These are phyloP conservation scores for Zopfia rhizophila DNA, from an alignment of 2,329 filamentous ascomycete genomes.

Conservation along the genomic window DNA sequence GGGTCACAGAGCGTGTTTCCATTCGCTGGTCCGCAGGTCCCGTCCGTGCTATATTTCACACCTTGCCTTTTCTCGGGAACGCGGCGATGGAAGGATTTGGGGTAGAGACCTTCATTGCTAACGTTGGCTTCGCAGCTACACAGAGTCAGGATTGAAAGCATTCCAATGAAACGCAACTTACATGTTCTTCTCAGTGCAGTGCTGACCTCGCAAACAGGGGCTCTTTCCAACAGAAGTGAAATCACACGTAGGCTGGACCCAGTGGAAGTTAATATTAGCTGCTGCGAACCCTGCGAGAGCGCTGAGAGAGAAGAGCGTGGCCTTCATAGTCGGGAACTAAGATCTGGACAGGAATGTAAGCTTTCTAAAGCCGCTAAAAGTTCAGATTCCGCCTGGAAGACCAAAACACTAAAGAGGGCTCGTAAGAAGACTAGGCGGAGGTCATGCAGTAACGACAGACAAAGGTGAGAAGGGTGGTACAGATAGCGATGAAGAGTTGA, in stretches of 20 bases:
- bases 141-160: slow-evolving; percentile 4
- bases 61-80: slow-evolving; percentile 40
- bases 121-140: slow-evolving; percentile 32
- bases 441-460: not conserved
- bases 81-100: slow-evolving; percentile 36
- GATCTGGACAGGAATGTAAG: slow-evolving; percentile 21
- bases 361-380: not conserved
- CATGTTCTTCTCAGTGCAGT: slow-evolving; percentile 48
- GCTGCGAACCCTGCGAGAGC: slow-evolving; percentile 48
- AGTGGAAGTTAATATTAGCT: slow-evolving; percentile 62
- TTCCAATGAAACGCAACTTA: slow-evolving; percentile 28
- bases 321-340: slow-evolving; percentile 38
- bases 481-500: not conserved
- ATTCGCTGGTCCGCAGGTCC: slow-evolving; percentile 53
- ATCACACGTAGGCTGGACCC: slow-evolving; percentile 58
- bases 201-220: slow-evolving; percentile 52
- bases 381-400: slow-evolving; percentile 1
- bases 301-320: slow-evolving; percentile 39
- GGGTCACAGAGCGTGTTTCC: slow-evolving; percentile 55
- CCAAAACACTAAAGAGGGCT: not conserved
- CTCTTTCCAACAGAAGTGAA: slow-evolving; percentile 26
- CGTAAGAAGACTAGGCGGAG: slow-evolving; percentile 2
- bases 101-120: slow-evolving; percentile 33
- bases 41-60: slow-evolving; percentile 50
- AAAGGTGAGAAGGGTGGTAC: slow-evolving; percentile 10